Percentiles rank a stretch among this genome's conserved stretches.
These are phyloP conservation scores for Coemansia reversa DNA, from an alignment of 192 early-diverging fungal genomes.

Conservation along the genomic window DNA sequence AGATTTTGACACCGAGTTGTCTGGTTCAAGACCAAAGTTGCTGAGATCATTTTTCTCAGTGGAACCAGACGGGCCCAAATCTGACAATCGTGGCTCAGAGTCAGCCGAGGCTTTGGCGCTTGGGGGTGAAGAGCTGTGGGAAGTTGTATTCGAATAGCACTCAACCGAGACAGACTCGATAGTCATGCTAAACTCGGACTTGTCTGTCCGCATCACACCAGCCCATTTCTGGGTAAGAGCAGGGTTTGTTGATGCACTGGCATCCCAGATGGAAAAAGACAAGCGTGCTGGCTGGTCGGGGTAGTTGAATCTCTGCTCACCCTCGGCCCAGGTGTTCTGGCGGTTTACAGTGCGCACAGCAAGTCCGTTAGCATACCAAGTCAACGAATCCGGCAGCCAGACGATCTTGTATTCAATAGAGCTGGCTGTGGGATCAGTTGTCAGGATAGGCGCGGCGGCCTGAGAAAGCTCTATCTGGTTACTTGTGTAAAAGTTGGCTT, in stretches of 20 bases:
- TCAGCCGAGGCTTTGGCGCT: not conserved
- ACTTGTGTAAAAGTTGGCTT: slow-evolving; percentile 62
- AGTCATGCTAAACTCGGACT: slow-evolving; percentile 46
- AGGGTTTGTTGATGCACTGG: slow-evolving; percentile 38
- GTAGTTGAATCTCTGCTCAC: slow-evolving; percentile 49
- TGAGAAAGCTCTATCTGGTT: slow-evolving; percentile 43
- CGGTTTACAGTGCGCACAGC: slow-evolving; percentile 55
- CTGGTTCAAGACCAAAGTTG: slow-evolving; percentile 38
- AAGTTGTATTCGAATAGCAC: slow-evolving; percentile 51
- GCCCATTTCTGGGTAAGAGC: slow-evolving; percentile 54
- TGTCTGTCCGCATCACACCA: slow-evolving; percentile 41
- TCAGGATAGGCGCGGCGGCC: slow-evolving; percentile 19
- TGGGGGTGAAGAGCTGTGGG: slow-evolving; percentile 5
- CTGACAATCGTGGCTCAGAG: not conserved
- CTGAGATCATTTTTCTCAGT: slow-evolving; percentile 18
- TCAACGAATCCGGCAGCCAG: slow-evolving; percentile 60
- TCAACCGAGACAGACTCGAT: slow-evolving; percentile 54
- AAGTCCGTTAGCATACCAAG: slow-evolving; percentile 59
- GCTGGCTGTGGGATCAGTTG: slow-evolving; percentile 38
- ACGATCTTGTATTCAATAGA: slow-evolving; percentile 62
- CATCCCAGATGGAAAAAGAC: slow-evolving; percentile 65
- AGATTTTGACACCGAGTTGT: not conserved
- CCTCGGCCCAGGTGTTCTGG: slow-evolving; percentile 52
- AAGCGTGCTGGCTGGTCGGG: slow-evolving; percentile 52
- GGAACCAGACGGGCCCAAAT: slow-evolving; percentile 4